Percentiles rank a stretch among this genome's conserved stretches.
Evolutionary conservation across 1,284 basidiomycete species (phyloP).

Genomic region (Cutaneotrichosporon sp.): DNA sequence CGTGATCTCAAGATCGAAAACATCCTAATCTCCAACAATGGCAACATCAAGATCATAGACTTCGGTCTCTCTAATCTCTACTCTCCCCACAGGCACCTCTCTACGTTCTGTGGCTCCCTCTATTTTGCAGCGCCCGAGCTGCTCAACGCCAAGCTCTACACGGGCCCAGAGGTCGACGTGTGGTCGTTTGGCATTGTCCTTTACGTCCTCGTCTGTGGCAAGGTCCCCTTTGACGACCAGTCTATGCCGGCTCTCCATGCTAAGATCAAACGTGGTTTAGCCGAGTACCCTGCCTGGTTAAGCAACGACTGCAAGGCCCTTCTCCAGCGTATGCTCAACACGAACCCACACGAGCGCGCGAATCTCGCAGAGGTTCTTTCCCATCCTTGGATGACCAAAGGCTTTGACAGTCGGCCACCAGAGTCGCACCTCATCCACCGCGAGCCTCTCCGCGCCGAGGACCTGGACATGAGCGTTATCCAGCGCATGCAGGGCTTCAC

Average conservation of each 20-base stretch:
- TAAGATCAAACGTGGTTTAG: slow-evolving; percentile 95
- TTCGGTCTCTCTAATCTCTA: slow-evolving; percentile 98
- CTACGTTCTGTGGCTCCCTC: slow-evolving; percentile 93
- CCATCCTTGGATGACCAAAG: slow-evolving; percentile 94
- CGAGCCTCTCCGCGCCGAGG: slow-evolving; percentile 77
- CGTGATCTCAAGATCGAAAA: slow-evolving; percentile 98
- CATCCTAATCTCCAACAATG: slow-evolving; percentile 96
- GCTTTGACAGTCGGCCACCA: slow-evolving; percentile 66
- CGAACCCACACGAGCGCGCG: slow-evolving; percentile 80
- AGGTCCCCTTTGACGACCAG: slow-evolving; percentile 98
- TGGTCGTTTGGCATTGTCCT: slow-evolving; percentile 99
- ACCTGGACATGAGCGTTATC: slow-evolving; percentile 81
- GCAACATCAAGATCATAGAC: slow-evolving; percentile 99
- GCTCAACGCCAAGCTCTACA: slow-evolving; percentile 92
- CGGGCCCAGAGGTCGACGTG: slow-evolving; percentile 95
- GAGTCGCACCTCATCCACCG: slow-evolving; percentile 81
- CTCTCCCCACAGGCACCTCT: slow-evolving; percentile 74
- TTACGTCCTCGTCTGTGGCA: slow-evolving; percentile 95
- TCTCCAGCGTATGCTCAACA: slow-evolving; percentile 92
- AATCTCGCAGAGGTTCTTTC: slow-evolving; percentile 77
- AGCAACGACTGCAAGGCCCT: slow-evolving; percentile 93
- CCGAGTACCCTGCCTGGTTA: slow-evolving; percentile 96
- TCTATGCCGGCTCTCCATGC: slow-evolving; percentile 98
- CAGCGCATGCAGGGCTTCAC: slow-evolving; percentile 94
- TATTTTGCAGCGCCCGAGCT: slow-evolving; percentile 98